Evolutionary conservation across 2,329 filamentous ascomycete species (phyloP), one percentile per base, ranked within the genome.

Genomic region (Sphaerulina populicola): DNA sequence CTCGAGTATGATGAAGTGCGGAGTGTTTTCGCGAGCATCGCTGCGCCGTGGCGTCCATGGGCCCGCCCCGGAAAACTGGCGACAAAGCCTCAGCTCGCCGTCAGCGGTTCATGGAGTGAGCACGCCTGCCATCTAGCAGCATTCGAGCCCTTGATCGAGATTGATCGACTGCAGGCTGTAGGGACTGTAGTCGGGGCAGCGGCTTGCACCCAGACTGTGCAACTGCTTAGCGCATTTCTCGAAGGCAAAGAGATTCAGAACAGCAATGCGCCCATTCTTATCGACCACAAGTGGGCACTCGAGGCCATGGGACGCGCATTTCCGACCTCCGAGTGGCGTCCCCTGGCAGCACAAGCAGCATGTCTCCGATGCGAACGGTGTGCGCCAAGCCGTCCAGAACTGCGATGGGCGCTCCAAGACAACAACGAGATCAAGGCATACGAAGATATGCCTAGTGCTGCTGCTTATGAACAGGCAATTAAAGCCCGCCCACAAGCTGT

Each of bases 371-470:
- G 61, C 39, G 11, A 35, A 7, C 15, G 8, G 1, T 75, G 73
- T 60, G 66, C 70, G 3, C 73, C 74, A 8, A 41, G 47, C 2
- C 60, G 60, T 8, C 72, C 73, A 1, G 46, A 48, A 3, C 50
- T 72, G 11, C 58, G 65, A 23, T 76, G 72, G 72, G 62, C 58
- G 15, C 42, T 68, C 3, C 58, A 53, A 7, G 60, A 60, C 10
- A 60, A 62, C 9, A 50, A 49, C 8, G 66, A 65, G 33, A 58
- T 75, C 15, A 66, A 66, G 11, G 69, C 75, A 1, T 74, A 73
- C 44, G 79, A 81, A 59, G 71, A 81, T 55, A 68, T 75, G 0
- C 56, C 67, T 45, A 68, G 72, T 49, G 77, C 79, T 42, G 72
- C 71, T 0, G 54, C 61, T 0, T 81, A 74, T 55, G 79, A 82